Evolutionary conservation across 2,329 filamentous ascomycete genomes (phyloP).

Genomic region (Chaetothyriales sp.): DNA sequence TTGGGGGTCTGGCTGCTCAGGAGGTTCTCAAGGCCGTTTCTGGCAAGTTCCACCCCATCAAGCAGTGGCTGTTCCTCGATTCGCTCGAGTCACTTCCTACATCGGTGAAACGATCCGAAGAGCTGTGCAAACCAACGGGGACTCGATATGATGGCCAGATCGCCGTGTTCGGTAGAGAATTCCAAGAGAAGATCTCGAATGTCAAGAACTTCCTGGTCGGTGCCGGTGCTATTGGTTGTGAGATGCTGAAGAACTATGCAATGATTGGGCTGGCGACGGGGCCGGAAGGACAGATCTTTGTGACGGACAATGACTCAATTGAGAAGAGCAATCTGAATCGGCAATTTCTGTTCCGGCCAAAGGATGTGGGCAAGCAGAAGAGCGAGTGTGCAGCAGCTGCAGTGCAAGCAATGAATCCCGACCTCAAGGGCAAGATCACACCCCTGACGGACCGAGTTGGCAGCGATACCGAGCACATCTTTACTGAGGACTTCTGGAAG

Average conservation of each 20-base stretch:
- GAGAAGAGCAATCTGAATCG: conserved; percentile 98
- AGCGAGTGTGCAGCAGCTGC: conserved; percentile 82
- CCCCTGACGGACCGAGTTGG: conserved; percentile 81
- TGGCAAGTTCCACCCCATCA: conserved; percentile 90
- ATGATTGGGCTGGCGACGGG: conserved; percentile 93
- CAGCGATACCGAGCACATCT: conserved; percentile 79
- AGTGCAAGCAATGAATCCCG: conserved; percentile 92
- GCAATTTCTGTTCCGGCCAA: conserved; percentile 86
- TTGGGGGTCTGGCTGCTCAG: conserved; percentile 83
- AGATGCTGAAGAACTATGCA: conserved; percentile 99
- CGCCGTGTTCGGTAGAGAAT: conserved; percentile 84
- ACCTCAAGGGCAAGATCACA: conserved; percentile 71
- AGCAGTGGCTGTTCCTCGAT: conserved; percentile 95
- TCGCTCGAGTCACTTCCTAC: conserved; percentile 87
- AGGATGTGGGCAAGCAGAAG: conserved; percentile 92
- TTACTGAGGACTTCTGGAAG: conserved; percentile 88
- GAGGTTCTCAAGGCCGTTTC: conserved; percentile 94
- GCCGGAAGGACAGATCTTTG: conserved; percentile 71
- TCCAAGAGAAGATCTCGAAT: conserved; percentile 84
- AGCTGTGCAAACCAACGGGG: conserved; percentile 70
- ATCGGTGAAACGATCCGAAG: conserved; percentile 59
- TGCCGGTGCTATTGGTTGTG: conserved; percentile 91
- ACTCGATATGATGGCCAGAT: conserved; percentile 94
- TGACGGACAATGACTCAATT: conserved; percentile 97
- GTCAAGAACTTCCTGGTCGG: conserved; percentile 88